Evolutionary conservation across 2,329 filamentous ascomycete species (phyloP), one percentile per base, ranked within the genome.

Genomic region (Phoma sp.): DNA sequence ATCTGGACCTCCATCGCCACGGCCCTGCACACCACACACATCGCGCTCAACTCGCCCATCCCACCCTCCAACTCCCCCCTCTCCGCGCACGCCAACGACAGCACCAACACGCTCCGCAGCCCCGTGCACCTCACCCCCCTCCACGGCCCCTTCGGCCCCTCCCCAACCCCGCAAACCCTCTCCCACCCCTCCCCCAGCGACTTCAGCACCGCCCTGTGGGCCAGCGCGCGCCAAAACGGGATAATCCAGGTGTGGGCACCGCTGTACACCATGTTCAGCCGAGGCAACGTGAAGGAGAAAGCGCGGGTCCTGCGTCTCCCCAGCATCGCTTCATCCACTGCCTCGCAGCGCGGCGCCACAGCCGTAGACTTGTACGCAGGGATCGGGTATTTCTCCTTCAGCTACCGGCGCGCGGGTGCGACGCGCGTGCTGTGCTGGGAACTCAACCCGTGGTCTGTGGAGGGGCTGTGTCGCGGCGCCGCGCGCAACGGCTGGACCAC

Each of bases 321-420:
- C 7, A 67, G 68, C 7, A 66, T 78, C 2, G 1, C 8, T 2
- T 38, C 1, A 2, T 14, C 18, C 14, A 10, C 4, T 3, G 14
- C 2, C 14, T 22, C 36, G 7, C 14, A 3, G 14, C 4, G 9
- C 14, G 33, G 5, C 18, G 36, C 40, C 3, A 24, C 43, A 1
- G 78, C 75, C 1, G 83, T 96, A 0, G 93, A 98, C 73, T 78
- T 98, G 55, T 97, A 96, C 77, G 91, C 90, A 0, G 93, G 93
- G 0, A 96, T 97, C 60, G 93, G 93, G 4, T 97, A 97, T 75
- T 97, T 98, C 75, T 85, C 89, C 3, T 96, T 97, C 68, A 89
- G 86, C 29, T 97, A 96, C 75, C 39, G 36, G 6, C 81, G 79
- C 55, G 83, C 88, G 14, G 91, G 91, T 0, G 78, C 93, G 66